Percentiles rank a stretch among this genome's conserved stretches.
Conservation (phyloP, 371 early-diverging fungal genomes). For the Conidiobolus incongruus region DNA sequence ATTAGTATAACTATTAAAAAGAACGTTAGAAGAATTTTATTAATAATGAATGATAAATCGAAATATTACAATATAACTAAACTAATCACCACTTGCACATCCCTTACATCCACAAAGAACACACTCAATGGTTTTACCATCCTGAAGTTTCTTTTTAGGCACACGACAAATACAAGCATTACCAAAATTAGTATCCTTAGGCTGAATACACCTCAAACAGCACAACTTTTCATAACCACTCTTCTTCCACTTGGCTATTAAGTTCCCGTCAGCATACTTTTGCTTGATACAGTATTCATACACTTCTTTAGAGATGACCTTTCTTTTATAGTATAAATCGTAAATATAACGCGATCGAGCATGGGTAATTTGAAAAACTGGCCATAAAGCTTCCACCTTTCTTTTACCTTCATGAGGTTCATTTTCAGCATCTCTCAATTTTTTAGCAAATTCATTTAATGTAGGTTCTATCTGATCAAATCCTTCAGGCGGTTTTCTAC, state of each 20-base stretch:
- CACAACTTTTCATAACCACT: conserved; percentile 95
- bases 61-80: no score
- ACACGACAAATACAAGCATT: conserved; percentile 97
- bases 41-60: no score
- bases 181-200: conserved; percentile 91
- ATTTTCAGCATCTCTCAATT: conserved; percentile 95
- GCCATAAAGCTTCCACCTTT: conserved; percentile 82
- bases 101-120: conserved; percentile 74
- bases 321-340: conserved; percentile 83
- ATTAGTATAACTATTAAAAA: no score
- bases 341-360: conserved; percentile 91
- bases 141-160: conserved; percentile 72
- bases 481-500: conserved; percentile 78
- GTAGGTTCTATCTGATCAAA: conserved; percentile 92
- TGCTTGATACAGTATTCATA: conserved; percentile 83
- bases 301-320: conserved; percentile 75
- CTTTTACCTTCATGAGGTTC: conserved; percentile 89
- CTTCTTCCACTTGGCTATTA: conserved; percentile 98
- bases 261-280: conserved; percentile 75
- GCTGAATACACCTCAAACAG: conserved; percentile 92
- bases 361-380: conserved; percentile 92
- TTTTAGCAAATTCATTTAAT: conserved; percentile 66
- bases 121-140: conserved; percentile 78
- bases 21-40: no score
- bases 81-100: conserved; percentile 4